Evolutionary conservation across 495 filamentous ascomycete species (phyloP), one percentile per base, ranked within the genome.

Genomic region (Podospora conica): DNA sequence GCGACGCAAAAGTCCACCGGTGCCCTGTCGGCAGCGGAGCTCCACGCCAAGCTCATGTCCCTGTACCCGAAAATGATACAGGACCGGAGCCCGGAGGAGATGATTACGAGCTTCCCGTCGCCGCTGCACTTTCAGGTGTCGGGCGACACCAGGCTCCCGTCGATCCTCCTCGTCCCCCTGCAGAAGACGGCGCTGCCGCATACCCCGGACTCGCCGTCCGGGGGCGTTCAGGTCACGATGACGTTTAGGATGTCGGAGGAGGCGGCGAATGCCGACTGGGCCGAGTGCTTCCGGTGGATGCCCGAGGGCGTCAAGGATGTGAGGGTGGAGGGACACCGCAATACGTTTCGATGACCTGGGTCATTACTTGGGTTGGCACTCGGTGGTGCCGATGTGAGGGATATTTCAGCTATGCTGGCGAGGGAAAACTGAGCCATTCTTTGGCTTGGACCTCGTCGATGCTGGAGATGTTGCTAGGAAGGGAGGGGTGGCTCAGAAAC

Each of bases 241-340:
- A 77, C 79, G 59, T 77, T 83, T 70, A 69, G 76, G 28, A 63
- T 83, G 55, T 73, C 77, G 7, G 76, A 80, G 28, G 80, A 80
- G 8, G 66, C 69, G 31, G 67, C 78, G 67, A 76, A 75, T 66
- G 58, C 75, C 48, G 81, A 82, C 63, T 82, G 80, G 81, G 72
- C 75, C 61, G 81, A 83, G 68, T 83, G 80, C 78, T 72, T 83
- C 61, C 77, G 81, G n/a, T 76, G 73, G 66, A 80, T 83, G 77
- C 81, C 81, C 29, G 78, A 77, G 66, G 79, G 77, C n/a, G 76
- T 83, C 71, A 73, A 64, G 67, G 81, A 81, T 56, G 74, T 80
- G 27, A 80, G 77, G 71, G 76, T 81, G 59, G 79, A 83, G 24
- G 75, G 79, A 33, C 80, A 80, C 61, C 73, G 73, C 61, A 71